These are phyloP conservation scores for Trichosanthes truncata DNA, from an alignment of 306 rosid genomes.

Conservation along the genomic window DNA sequence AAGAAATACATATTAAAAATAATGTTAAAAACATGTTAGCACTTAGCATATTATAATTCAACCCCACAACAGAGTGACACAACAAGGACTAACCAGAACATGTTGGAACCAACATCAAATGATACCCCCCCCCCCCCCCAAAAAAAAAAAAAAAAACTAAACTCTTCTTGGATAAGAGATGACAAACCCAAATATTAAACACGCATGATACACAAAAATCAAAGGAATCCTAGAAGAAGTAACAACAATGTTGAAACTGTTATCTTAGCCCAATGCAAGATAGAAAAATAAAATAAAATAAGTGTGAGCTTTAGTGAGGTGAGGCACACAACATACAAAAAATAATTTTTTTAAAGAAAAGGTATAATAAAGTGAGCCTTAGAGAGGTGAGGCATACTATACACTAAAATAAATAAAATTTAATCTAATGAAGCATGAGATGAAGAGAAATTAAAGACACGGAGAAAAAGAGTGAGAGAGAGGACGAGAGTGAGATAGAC, in stretches of 20 bases:
- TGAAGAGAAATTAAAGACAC: neutral
- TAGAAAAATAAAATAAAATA: neutral
- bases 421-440: neutral
- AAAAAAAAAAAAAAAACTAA: neutral
- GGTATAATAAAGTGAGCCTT: neutral
- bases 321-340: neutral
- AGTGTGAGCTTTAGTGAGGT: neutral
- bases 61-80: neutral
- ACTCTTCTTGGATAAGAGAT: neutral
- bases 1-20: conserved; percentile 12
- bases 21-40: neutral
- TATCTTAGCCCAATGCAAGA: neutral
- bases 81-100: neutral
- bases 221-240: neutral
- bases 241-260: neutral
- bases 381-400: neutral
- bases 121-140: neutral
- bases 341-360: neutral
- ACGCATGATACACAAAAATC: neutral
- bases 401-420: neutral
- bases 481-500: no score
- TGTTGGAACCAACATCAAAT: neutral
- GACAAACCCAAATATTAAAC: neutral
- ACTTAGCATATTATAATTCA: neutral
- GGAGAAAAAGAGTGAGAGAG: no score